Evolutionary conservation across 495 filamentous ascomycete genomes (phyloP).

Genomic region (Xanthoparmelia taractica): DNA sequence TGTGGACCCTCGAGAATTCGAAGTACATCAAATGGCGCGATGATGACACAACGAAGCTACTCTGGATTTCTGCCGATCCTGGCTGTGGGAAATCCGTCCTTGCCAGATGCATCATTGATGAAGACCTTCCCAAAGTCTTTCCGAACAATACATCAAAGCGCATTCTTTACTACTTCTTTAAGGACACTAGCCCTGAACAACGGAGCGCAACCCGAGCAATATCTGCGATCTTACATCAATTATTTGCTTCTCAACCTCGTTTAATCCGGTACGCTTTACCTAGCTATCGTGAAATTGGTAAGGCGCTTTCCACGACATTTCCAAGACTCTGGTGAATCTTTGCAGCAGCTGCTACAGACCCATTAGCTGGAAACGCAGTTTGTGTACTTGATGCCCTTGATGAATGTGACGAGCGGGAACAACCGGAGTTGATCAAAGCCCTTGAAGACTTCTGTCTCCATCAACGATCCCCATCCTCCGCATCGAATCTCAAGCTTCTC

Average conservation of each 20-base stretch:
- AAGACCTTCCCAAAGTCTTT: slow-evolving; percentile 9
- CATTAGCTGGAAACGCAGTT: slow-evolving; percentile 32
- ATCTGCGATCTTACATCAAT: slow-evolving; percentile 37
- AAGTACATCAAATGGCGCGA: slow-evolving; percentile 30
- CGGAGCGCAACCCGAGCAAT: slow-evolving; percentile 30
- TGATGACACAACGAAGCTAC: slow-evolving; percentile 26
- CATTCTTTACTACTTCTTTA: slow-evolving; percentile 42
- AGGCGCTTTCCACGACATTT: slow-evolving; percentile 15
- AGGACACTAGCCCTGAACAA: slow-evolving; percentile 33
- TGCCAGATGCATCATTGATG: slow-evolving; percentile 30
- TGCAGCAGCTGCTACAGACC: slow-evolving; percentile 13
- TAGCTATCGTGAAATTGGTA: slow-evolving; percentile 28
- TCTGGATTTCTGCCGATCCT: slow-evolving; percentile 40
- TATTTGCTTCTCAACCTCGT: slow-evolving; percentile 29
- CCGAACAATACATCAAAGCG: not conserved
- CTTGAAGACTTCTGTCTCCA: slow-evolving; percentile 18
- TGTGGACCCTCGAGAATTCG: slow-evolving; percentile 28
- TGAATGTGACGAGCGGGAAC: slow-evolving; percentile 30
- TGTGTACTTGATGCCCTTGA: slow-evolving; percentile 40
- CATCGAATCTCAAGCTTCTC: slow-evolving; percentile 30
- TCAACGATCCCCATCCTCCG: slow-evolving; percentile 4
- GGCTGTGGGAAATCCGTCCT: slow-evolving; percentile 43
- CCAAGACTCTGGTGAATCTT: slow-evolving; percentile 13
- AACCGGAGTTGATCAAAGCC: slow-evolving; percentile 4
- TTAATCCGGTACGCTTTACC: slow-evolving; percentile 29